Percentiles rank a stretch among this genome's conserved stretches.
phyloP scores from a whole-genome alignment of 371 early-diverging fungal genomes.

The Coemansia sp. region DNA sequence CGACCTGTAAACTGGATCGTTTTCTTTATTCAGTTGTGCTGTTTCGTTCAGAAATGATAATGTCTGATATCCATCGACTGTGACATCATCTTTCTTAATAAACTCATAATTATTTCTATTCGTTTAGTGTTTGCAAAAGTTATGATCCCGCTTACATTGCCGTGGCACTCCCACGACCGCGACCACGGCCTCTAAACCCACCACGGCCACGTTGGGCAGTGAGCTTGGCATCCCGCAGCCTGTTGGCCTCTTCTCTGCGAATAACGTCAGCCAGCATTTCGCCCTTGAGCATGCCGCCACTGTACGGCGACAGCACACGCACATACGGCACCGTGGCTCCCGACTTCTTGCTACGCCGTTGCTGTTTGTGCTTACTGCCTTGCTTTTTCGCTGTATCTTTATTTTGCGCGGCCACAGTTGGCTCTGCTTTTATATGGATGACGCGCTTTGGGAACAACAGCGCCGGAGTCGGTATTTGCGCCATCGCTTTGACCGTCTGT shows the following conservation, averaged over 20 bases:
- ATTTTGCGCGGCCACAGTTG: background rate
- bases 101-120: background rate
- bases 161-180: constrained; percentile 12
- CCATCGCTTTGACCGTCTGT: constrained; percentile 8
- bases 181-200: constrained; percentile 32
- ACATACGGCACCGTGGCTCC: constrained; percentile 10
- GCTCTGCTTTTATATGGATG: constrained; percentile 20
- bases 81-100: background rate
- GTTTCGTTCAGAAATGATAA: background rate
- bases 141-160: background rate
- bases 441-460: constrained; percentile 34
- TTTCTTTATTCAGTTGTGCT: background rate
- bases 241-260: constrained; percentile 25
- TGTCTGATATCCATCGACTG: background rate
- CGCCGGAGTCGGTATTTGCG: constrained; percentile 26
- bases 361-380: background rate
- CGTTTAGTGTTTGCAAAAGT: background rate
- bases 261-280: constrained; percentile 41
- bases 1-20: constrained; percentile 42
- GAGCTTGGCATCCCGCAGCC: constrained; percentile 3
- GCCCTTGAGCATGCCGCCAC: constrained; percentile 30
- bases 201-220: constrained; percentile 11
- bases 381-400: background rate
- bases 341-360: background rate
- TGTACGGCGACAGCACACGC: constrained; percentile 32